phyloP scores from a whole-genome alignment of 495 filamentous ascomycete species.

The Peziza echinospora region DNA sequence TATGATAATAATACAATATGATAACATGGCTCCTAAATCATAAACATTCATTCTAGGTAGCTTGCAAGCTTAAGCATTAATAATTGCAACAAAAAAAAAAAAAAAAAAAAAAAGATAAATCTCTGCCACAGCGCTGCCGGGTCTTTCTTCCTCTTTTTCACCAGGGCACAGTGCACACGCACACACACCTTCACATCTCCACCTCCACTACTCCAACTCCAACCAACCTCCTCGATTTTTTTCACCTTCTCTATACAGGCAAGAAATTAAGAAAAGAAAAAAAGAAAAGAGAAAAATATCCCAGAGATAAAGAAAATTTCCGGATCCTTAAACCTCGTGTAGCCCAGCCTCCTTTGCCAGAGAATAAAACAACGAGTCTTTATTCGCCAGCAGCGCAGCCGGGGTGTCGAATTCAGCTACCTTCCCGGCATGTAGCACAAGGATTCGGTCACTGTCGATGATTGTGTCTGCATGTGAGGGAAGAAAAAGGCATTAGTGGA shows the following conservation, averaged over 20 bases:
- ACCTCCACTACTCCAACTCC: background rate
- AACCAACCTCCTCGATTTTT: background rate
- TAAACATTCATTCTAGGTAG: too few relatives aligned
- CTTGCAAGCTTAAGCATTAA: too few relatives aligned
- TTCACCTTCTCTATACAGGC: background rate
- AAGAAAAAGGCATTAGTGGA: too few relatives aligned
- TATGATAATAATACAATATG: too few relatives aligned
- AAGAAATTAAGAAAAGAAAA: background rate
- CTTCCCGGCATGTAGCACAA: conserved; percentile 17
- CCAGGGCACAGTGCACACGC: too few relatives aligned
- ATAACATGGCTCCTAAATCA: too few relatives aligned
- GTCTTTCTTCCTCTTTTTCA: too few relatives aligned
- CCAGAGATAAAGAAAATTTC: background rate
- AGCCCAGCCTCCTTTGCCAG: conserved; percentile 14
- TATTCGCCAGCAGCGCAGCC: conserved; percentile 8
- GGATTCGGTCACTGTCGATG: conserved; percentile 17
- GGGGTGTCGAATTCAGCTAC: conserved; percentile 40
- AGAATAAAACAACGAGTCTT: conserved; percentile 16
- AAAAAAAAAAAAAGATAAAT: too few relatives aligned
- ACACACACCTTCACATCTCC: too few relatives aligned
- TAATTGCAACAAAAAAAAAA: too few relatives aligned
- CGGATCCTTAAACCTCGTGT: too few relatives aligned
- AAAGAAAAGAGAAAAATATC: background rate
- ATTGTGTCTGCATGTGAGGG: conserved; percentile 10
- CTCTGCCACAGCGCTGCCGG: too few relatives aligned